A percentile compares a stretch with the other conserved stretches of the same genome.
Conservation (phyloP, 1,284 basidiomycete genomes). For the Cronartium quercuum region DNA sequence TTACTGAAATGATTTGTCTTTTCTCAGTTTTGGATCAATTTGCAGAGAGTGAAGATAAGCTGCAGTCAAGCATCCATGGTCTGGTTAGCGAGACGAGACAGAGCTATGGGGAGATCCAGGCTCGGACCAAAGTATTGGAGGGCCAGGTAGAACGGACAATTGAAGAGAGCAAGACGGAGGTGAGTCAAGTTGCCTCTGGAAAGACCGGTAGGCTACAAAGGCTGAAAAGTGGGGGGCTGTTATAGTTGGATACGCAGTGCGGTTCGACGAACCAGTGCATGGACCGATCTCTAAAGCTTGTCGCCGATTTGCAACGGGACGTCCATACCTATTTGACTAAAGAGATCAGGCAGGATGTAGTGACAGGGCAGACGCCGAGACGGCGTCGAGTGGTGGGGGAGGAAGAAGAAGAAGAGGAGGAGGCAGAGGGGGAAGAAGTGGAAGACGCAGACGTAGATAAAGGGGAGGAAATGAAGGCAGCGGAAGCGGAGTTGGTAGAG, state of each 20-base stretch:
- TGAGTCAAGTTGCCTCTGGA: background rate
- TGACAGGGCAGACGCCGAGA: conserved; percentile 52
- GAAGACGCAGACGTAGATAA: background rate
- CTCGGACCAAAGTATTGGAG: conserved; percentile 43
- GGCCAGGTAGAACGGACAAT: conserved; percentile 32
- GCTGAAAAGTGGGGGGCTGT: conserved; percentile 15
- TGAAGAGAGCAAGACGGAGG: background rate
- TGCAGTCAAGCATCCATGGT: background rate
- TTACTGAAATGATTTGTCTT: background rate
- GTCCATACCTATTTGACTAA: conserved; percentile 47
- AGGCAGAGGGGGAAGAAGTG: background rate
- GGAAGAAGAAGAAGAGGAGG: background rate
- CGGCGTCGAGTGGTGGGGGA: conserved; percentile 44
- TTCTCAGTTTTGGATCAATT: background rate
- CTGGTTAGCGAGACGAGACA: conserved; percentile 41
- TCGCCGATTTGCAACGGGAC: conserved; percentile 44
- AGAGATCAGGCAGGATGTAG: conserved; percentile 50
- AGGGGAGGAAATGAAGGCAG: background rate
- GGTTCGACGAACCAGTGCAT: conserved; percentile 34
- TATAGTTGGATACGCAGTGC: background rate
- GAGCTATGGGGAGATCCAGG: conserved; percentile 42
- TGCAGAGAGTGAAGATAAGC: background rate
- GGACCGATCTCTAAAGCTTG: conserved; percentile 40
- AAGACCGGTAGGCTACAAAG: conserved; percentile 10
- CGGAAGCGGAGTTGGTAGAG: background rate